A percentile compares a stretch with the other conserved stretches of the same genome.
These are phyloP conservation scores for Tuber brumale DNA, from an alignment of 495 filamentous ascomycete species.

Conservation along the genomic window DNA sequence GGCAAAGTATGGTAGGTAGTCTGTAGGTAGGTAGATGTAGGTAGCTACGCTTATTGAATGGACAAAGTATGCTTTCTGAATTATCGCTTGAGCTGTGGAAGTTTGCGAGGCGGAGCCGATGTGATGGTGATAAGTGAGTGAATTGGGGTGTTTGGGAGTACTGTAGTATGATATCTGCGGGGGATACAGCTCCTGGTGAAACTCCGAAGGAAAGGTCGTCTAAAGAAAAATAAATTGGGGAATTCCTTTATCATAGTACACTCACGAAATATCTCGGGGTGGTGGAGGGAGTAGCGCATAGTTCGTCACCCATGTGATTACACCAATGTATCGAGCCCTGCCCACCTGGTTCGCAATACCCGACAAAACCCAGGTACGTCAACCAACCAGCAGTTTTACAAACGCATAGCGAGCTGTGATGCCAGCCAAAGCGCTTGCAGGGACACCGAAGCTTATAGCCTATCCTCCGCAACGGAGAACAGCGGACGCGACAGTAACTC, in stretches of 20 bases:
- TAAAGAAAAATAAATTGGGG: not conserved
- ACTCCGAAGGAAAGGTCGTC: not conserved
- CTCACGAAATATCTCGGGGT: not conserved
- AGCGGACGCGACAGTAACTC: too few species aligned
- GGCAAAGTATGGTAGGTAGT: slow-evolving; percentile 1
- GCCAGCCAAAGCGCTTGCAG: not conserved
- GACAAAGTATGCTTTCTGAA: not conserved
- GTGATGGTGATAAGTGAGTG: not conserved
- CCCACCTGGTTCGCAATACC: not conserved
- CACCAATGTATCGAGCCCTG: not conserved
- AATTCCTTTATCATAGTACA: not conserved
- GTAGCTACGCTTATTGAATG: not conserved
- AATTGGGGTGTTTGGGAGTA: not conserved
- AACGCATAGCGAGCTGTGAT: not conserved
- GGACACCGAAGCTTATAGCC: not conserved
- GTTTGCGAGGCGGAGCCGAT: not conserved
- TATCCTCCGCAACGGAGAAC: too few species aligned
- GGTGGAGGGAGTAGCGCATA: not conserved
- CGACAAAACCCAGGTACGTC: not conserved
- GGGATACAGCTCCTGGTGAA: not conserved
- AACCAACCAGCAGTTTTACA: not conserved
- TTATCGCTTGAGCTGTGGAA: not conserved
- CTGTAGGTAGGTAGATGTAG: not conserved
- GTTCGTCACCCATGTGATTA: not conserved
- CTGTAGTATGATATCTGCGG: not conserved